These are phyloP conservation scores for Zasmidium citrigriseum DNA, from an alignment of 2,329 filamentous ascomycete species.

Conservation along the genomic window DNA sequence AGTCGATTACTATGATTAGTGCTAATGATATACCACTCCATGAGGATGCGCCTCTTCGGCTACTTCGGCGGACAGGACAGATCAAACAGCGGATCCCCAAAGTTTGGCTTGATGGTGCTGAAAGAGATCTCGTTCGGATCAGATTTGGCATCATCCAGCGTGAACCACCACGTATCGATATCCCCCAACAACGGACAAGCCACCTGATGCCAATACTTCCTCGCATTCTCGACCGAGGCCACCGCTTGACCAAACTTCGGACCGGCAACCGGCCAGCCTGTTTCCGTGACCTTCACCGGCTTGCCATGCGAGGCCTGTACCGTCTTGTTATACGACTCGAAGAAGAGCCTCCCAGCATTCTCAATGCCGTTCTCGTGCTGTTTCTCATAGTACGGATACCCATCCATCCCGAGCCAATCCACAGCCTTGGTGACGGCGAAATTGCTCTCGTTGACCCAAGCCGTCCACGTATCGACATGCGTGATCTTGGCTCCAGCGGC, in stretches of 20 bases:
- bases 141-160: conserved; percentile 11
- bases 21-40: too few relatives aligned
- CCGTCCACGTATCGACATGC: conserved; percentile 83
- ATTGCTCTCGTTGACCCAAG: conserved; percentile 74
- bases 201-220: conserved; percentile 78
- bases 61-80: background rate
- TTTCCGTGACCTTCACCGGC: conserved; percentile 50
- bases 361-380: conserved; percentile 61
- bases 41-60: too few relatives aligned
- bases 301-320: conserved; percentile 63
- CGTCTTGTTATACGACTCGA: conserved; percentile 64
- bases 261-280: conserved; percentile 80
- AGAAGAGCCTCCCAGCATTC: conserved; percentile 70
- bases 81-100: conserved; percentile 5
- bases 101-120: conserved; percentile 7
- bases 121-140: conserved; percentile 8
- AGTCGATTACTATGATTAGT: too few relatives aligned
- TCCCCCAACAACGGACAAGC: conserved; percentile 69
- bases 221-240: conserved; percentile 66
- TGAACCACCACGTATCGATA: conserved; percentile 71
- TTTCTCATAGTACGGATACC: conserved; percentile 74
- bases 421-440: conserved; percentile 64
- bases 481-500: conserved; percentile 61
- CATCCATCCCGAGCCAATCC: conserved; percentile 73
- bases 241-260: conserved; percentile 62